These are phyloP conservation scores for Pelagophyceae sp. DNA, from an alignment of 352 stramenopile species.

Conservation along the genomic window DNA sequence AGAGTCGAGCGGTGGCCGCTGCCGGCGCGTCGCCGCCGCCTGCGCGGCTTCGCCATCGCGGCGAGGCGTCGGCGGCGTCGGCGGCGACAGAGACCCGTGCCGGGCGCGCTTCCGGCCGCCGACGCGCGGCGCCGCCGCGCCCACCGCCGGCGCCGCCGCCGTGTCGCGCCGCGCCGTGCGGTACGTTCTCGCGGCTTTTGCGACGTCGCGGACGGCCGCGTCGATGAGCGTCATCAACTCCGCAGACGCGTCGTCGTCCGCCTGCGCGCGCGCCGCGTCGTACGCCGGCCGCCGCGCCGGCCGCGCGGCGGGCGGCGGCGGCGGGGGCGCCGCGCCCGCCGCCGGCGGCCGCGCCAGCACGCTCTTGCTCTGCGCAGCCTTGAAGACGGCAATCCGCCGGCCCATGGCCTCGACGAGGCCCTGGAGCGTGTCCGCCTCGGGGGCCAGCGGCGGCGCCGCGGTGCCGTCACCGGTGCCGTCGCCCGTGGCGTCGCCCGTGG, in stretches of 20 bases:
- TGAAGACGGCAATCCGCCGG: not conserved
- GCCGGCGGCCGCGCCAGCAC: not conserved
- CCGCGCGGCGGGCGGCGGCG: too few relatives aligned
- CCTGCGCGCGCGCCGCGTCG: not conserved
- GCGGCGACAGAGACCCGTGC: not conserved
- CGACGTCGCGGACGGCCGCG: not conserved
- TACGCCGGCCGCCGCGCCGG: not conserved
- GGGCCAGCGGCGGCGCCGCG: too few relatives aligned
- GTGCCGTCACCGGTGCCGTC: not conserved
- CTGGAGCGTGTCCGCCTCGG: not conserved
- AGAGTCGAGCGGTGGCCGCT: too few relatives aligned
- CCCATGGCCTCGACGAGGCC: not conserved
- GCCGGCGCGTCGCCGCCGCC: too few relatives aligned
- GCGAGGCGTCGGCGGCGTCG: not conserved
- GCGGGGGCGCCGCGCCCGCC: too few relatives aligned
- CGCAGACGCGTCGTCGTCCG: not conserved
- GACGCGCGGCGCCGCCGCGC: too few relatives aligned
- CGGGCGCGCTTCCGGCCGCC: not conserved
- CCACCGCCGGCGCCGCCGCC: not conserved
- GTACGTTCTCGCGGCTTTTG: not conserved
- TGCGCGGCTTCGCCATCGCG: not conserved
- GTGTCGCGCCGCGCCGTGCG: not conserved
- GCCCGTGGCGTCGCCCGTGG: not conserved
- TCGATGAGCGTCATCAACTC: slow-evolving; percentile 6
- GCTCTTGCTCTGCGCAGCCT: not conserved